Evolutionary conservation across 768 basidiomycete species (phyloP), one percentile per base, ranked within the genome.

Genomic region (Agaricus bisporus): DNA sequence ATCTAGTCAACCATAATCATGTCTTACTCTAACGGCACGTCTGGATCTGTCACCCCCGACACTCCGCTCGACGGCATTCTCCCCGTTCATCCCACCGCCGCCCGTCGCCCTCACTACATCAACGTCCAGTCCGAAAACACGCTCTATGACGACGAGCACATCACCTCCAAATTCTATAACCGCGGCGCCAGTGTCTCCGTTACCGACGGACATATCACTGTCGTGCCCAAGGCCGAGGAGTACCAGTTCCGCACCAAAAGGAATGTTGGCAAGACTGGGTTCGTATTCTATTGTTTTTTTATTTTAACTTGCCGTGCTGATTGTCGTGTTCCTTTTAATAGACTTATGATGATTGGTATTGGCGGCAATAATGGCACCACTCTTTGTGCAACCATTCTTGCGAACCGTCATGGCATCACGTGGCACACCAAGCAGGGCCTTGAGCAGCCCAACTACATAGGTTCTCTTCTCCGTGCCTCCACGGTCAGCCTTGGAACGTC

Each of bases 361-460:
- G 95, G 95, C 54, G 95, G 97, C 49, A 99, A 99, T 81, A 99
- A 99, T 65, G 97, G 95, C 48, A 81, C 88, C 45, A 98, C 95
- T 25, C 79, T 98, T 45, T 86, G 85, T 58, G 95, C 97, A 11
- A 97, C 95, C 57, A 85, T 98, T 67, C 82, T 97, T 61, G 97
- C 97, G 63, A 98, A 98, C 78, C 85, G 85, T 60, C 88, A 98
- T 76, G 85, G 89, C 70, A 92, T 98, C 69, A 72, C 78, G 56
- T 99, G 95, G 97, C 82, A 83, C 72, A 98, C 94, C 71, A 98
- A 97, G 79, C 73, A 78, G 32, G 94, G 95, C 47, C 63, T 88
- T 56, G 91, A 95, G 72, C 88, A 86, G 66, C 97, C 97, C 65
- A 98, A 99, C 76, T 98, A 98, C 75, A 92, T 98, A 60, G 95